phyloP scores from a whole-genome alignment of 2,329 filamentous ascomycete species.

The Cercospora citrullina region DNA sequence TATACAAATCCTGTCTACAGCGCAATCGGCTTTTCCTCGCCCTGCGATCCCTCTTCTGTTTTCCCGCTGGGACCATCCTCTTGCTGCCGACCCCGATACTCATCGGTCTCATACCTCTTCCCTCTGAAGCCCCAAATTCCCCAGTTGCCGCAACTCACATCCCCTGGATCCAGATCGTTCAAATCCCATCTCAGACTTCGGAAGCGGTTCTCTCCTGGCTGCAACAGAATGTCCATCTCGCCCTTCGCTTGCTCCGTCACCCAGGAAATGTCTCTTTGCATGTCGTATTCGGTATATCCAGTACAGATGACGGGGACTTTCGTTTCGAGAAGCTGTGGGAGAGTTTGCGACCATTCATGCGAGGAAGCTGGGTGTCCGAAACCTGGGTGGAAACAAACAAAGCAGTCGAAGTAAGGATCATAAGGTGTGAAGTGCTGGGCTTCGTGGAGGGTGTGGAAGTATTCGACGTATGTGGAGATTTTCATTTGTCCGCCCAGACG shows the following conservation, averaged over 20 bases:
- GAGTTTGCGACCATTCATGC: slow-evolving; percentile 89
- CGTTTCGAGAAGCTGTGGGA: slow-evolving; percentile 87
- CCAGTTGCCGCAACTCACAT: slow-evolving; percentile 95
- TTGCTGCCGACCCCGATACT: slow-evolving; percentile 30
- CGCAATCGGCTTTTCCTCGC: slow-evolving; percentile 8
- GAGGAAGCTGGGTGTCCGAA: slow-evolving; percentile 90
- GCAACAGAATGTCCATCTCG: slow-evolving; percentile 87
- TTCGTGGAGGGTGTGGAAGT: slow-evolving; percentile 94
- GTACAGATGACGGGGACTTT: slow-evolving; percentile 94
- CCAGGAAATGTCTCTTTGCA: slow-evolving; percentile 90
- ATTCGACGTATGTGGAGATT: slow-evolving; percentile 96
- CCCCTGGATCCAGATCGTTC: slow-evolving; percentile 91
- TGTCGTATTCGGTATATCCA: slow-evolving; percentile 93
- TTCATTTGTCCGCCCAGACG: slow-evolving; percentile 86
- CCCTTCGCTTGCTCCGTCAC: slow-evolving; percentile 80
- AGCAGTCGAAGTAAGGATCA: slow-evolving; percentile 97
- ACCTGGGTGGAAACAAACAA: slow-evolving; percentile 95
- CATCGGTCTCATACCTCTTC: slow-evolving; percentile 77
- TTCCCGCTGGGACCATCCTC: neutral
- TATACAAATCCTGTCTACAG: neutral
- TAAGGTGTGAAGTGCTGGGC: slow-evolving; percentile 89
- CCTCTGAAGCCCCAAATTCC: slow-evolving; percentile 96
- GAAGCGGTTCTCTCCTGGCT: slow-evolving; percentile 93
- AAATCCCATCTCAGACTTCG: slow-evolving; percentile 94
- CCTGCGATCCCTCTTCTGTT: neutral